These are phyloP conservation scores for Zygoascus ofunaensis DNA, from an alignment of 805 yeast species.

Conservation along the genomic window DNA sequence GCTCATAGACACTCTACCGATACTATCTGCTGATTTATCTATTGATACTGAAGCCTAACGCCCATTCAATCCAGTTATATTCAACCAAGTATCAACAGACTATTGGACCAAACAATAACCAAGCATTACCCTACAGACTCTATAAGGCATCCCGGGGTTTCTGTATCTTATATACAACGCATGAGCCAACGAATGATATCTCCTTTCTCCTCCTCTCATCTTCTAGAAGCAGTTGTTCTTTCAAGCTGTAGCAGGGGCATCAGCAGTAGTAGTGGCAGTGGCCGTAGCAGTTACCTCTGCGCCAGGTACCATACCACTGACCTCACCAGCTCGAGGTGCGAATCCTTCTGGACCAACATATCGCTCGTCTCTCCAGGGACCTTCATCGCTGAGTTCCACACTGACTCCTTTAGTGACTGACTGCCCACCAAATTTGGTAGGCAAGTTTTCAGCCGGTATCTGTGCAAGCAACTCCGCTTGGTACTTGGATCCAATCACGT, in stretches of 20 bases:
- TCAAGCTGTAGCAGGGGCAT: slow-evolving; percentile 1
- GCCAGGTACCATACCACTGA: not conserved
- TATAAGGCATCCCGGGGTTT: too few species aligned
- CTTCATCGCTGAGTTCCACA: slow-evolving; percentile 77
- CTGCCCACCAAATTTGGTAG: slow-evolving; percentile 80
- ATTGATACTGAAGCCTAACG: too few species aligned
- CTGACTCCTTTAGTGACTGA: slow-evolving; percentile 59
- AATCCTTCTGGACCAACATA: slow-evolving; percentile 93
- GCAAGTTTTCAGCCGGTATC: slow-evolving; percentile 88
- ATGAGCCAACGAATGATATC: too few species aligned
- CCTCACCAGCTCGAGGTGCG: slow-evolving; percentile 44
- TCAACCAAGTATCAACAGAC: too few species aligned
- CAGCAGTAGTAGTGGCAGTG: slow-evolving; percentile 3
- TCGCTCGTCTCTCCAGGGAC: slow-evolving; percentile 93
- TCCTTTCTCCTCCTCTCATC: too few species aligned
- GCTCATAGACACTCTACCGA: too few species aligned
- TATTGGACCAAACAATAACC: too few species aligned
- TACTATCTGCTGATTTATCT: too few species aligned
- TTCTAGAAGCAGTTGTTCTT: too few species aligned
- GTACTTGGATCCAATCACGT: slow-evolving; percentile 73
- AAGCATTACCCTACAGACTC: too few species aligned
- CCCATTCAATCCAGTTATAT: too few species aligned
- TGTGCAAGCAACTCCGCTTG: slow-evolving; percentile 79
- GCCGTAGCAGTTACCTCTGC: not conserved
- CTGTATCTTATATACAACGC: too few species aligned